phyloP scores from a whole-genome alignment of 2,329 filamentous ascomycete genomes.

The Phialophora tarda region DNA sequence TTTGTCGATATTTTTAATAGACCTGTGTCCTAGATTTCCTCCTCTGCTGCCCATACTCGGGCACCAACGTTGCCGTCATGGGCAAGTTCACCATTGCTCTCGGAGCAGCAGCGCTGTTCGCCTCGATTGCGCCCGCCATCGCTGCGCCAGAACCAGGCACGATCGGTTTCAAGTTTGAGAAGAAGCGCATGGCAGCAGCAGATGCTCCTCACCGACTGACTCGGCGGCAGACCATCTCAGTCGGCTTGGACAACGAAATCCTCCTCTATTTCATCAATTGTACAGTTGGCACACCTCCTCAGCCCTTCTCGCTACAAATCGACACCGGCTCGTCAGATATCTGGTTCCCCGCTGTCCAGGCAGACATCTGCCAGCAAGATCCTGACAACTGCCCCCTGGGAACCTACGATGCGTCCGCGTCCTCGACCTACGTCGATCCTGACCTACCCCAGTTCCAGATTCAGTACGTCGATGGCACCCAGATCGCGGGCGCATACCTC shows the following conservation, averaged over 20 bases:
- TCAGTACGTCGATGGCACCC: constrained; percentile 48
- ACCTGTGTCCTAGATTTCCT: not conserved
- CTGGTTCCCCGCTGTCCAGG: constrained; percentile 57
- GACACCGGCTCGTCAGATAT: constrained; percentile 74
- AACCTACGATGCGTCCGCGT: constrained; percentile 38
- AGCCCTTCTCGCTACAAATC: constrained; percentile 63
- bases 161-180: constrained; percentile 37
- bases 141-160: constrained; percentile 27
- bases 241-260: constrained; percentile 36
- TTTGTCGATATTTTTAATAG: constrained; percentile 8
- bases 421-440: constrained; percentile 37
- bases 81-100: constrained; percentile 25
- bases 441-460: constrained; percentile 44
- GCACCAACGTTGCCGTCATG: constrained; percentile 19
- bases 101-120: constrained; percentile 29
- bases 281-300: constrained; percentile 66
- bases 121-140: constrained; percentile 26
- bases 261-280: constrained; percentile 67
- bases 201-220: constrained; percentile 23
- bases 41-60: not conserved
- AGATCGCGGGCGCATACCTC: constrained; percentile 47
- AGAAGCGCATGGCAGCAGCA: constrained; percentile 26
- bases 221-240: constrained; percentile 35
- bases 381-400: constrained; percentile 32
- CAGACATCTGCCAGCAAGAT: constrained; percentile 36